Conservation (phyloP, 306 rosid genomes). For the Fragaria nilgerrensis region DNA sequence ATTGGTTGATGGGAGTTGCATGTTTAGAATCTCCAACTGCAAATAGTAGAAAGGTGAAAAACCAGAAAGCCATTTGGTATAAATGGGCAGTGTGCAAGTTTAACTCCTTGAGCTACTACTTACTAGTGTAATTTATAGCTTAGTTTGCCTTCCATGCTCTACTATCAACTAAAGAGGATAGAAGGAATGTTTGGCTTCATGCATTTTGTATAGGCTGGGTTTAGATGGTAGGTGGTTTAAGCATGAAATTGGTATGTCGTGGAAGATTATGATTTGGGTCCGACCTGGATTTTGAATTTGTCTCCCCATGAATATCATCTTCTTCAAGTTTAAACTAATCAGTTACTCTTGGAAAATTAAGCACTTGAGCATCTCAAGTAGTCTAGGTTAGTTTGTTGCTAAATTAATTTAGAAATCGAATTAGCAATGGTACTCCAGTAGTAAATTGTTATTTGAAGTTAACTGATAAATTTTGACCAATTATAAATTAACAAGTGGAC, state of each 20-base stretch:
- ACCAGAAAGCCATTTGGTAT: slow-evolving; percentile 45
- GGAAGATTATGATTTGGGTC: no score
- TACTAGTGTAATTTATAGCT: slow-evolving; percentile 5
- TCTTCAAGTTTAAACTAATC: no score
- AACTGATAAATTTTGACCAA: no score
- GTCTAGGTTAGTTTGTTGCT: no score
- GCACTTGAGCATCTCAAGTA: no score
- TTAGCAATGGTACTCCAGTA: no score
- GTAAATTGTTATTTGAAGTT: no score
- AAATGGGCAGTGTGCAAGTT: not conserved
- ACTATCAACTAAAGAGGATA: not conserved
- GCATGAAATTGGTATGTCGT: slow-evolving; percentile 30
- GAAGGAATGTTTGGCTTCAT: not conserved
- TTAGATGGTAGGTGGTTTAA: slow-evolving; percentile 27
- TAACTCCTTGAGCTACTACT: not conserved
- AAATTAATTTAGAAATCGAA: no score
- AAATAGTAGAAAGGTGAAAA: slow-evolving; percentile 36
- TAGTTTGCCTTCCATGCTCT: slow-evolving; percentile 13
- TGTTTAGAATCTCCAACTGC: slow-evolving; percentile 36
- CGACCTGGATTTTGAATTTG: no score
- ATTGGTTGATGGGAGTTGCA: slow-evolving; percentile 32
- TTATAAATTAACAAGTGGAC: no score
- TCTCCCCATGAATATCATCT: no score
- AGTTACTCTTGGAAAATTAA: no score
- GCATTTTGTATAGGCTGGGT: slow-evolving; percentile 20